These are phyloP conservation scores for Typha latifolia DNA, from an alignment of 176 grass and related monocot genomes.

Conservation along the genomic window DNA sequence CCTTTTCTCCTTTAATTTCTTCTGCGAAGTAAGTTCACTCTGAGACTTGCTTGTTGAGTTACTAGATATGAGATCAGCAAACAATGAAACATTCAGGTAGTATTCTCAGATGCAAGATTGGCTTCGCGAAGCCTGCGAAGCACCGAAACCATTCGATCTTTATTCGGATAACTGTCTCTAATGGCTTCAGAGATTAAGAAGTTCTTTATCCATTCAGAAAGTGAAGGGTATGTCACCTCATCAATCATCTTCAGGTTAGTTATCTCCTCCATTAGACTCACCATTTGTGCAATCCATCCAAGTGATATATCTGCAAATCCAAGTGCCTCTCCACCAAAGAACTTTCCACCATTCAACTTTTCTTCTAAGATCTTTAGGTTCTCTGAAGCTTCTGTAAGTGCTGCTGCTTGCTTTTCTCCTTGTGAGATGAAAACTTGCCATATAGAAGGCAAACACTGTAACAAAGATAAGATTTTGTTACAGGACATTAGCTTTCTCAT, in stretches of 20 bases:
- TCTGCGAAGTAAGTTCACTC: neutral
- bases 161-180: neutral
- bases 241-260: conserved; percentile 8
- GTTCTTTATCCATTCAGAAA: conserved; percentile 25
- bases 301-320: conserved; percentile 26
- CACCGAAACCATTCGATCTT: conserved; percentile 15
- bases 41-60: neutral
- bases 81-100: neutral
- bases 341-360: conserved; percentile 16
- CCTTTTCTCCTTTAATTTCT: neutral
- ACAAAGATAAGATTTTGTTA: neutral
- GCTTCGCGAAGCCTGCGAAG: conserved; percentile 14
- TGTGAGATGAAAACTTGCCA: conserved; percentile 31
- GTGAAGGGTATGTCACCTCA: conserved; percentile 8
- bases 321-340: conserved; percentile 23
- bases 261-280: conserved; percentile 1
- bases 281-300: conserved; percentile 14
- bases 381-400: conserved; percentile 7
- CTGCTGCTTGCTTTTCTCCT: conserved; percentile 13
- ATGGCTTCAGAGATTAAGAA: conserved; percentile 15
- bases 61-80: neutral
- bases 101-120: neutral
- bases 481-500: neutral
- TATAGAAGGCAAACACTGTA: conserved; percentile 29
- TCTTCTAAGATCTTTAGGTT: conserved; percentile 29